A percentile compares a stretch with the other conserved stretches of the same genome.
Evolutionary conservation across 129 eudicot species (phyloP).

Genomic region (Oenanthe sinensis): DNA sequence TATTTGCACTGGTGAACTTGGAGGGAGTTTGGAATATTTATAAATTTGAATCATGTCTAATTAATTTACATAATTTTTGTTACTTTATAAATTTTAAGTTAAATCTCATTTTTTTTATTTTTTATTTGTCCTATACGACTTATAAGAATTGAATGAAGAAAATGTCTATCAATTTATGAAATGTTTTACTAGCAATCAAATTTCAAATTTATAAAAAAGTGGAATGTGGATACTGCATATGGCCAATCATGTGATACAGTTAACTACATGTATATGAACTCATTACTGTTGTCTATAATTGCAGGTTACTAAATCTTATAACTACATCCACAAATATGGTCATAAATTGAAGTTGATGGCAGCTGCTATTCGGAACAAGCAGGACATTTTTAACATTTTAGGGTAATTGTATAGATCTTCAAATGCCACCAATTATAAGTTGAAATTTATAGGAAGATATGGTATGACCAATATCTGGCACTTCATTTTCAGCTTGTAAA

Average conservation of each 20-base stretch:
- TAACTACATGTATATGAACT: not conserved
- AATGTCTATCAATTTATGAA: too few relatives aligned
- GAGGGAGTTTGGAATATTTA: too few relatives aligned
- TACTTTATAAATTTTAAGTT: too few relatives aligned
- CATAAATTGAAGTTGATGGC: constrained; percentile 92
- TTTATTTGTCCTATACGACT: too few relatives aligned
- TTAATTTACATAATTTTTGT: too few relatives aligned
- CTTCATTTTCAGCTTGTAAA: constrained; percentile 50
- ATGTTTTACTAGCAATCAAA: too few relatives aligned
- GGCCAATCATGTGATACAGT: not conserved
- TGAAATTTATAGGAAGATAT: not conserved
- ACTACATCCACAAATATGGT: constrained; percentile 87
- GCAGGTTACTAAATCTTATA: constrained; percentile 89
- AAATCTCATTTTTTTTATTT: too few relatives aligned
- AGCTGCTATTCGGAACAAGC: constrained; percentile 94
- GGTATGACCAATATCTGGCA: not conserved
- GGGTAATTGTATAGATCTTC: constrained; percentile 34
- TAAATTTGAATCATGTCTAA: too few relatives aligned
- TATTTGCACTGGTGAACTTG: too few relatives aligned
- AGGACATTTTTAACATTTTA: constrained; percentile 71
- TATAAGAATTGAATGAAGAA: too few relatives aligned
- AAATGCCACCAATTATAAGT: not conserved
- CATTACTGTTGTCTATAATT: constrained; percentile 1
- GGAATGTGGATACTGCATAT: not conserved
- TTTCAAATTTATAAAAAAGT: too few relatives aligned